phyloP scores from a whole-genome alignment of 2,329 filamentous ascomycete species.

The Fonsecaea monophora region DNA sequence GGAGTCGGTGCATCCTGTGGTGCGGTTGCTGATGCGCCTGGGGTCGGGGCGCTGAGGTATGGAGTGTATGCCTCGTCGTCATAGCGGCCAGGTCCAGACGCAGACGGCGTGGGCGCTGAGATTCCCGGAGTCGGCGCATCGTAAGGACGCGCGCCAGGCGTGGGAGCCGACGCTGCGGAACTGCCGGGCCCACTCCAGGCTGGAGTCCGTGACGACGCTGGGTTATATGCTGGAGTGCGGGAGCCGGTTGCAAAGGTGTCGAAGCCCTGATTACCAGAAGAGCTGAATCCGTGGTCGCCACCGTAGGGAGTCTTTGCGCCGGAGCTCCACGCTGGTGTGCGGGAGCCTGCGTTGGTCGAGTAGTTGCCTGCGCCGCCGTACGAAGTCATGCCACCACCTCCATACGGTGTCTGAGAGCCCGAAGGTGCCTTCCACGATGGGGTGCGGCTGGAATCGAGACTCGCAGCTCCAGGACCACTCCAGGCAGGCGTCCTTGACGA shows the following conservation, averaged over 20 bases:
- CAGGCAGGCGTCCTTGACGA: constrained; percentile 52
- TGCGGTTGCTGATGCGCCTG: constrained; percentile 52
- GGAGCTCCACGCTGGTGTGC: constrained; percentile 76
- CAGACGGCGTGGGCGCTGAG: constrained; percentile 73
- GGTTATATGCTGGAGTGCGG: constrained; percentile 78
- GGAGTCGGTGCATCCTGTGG: constrained; percentile 58
- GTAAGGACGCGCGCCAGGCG: constrained; percentile 57
- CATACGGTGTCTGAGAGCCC: constrained; percentile 64
- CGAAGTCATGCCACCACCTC: constrained; percentile 69
- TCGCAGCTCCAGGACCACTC: constrained; percentile 36
- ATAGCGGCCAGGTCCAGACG: constrained; percentile 55
- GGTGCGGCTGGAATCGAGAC: constrained; percentile 50
- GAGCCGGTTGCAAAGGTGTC: constrained; percentile 72
- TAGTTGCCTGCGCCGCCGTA: constrained; percentile 67
- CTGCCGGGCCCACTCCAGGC: constrained; percentile 47
- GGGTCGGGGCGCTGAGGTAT: constrained; percentile 54
- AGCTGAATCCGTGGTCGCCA: constrained; percentile 62
- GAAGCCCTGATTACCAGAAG: constrained; percentile 71
- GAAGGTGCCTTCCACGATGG: constrained; percentile 65
- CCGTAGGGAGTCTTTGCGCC: constrained; percentile 72
- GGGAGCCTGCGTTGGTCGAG: constrained; percentile 55
- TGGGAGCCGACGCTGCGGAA: constrained; percentile 42
- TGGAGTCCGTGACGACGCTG: constrained; percentile 57
- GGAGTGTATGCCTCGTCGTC: constrained; percentile 56
- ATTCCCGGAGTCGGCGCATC: constrained; percentile 77